Percentiles rank a stretch among this genome's conserved stretches.
Evolutionary conservation across 2,329 filamentous ascomycete species (phyloP).

Genomic region (Fusarium austroafricanum): DNA sequence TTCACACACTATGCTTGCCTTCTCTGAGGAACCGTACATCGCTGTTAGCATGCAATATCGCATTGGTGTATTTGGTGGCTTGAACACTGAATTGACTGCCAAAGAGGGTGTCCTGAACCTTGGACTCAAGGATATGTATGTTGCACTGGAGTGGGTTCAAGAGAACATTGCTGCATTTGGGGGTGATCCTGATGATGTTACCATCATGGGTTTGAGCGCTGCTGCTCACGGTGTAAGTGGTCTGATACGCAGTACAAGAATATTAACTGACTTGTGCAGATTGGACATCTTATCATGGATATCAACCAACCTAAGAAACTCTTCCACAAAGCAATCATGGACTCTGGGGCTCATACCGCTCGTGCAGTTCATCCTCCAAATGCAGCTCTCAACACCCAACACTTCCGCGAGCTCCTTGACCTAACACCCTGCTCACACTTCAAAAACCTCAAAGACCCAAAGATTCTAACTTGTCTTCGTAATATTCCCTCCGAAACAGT

Average conservation of each 20-base stretch:
- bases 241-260: fast-evolving
- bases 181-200: slow-evolving; percentile 60
- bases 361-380: slow-evolving; percentile 45
- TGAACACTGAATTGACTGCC: slow-evolving; percentile 62
- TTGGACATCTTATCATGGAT: slow-evolving; percentile 50
- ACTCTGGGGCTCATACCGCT: slow-evolving; percentile 49
- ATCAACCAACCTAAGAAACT: slow-evolving; percentile 48
- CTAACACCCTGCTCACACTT: slow-evolving; percentile 45
- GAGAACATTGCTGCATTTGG: slow-evolving; percentile 64
- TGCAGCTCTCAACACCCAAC: slow-evolving; percentile 44
- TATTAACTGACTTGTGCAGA: slow-evolving; percentile 22
- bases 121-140: slow-evolving; percentile 62
- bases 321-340: slow-evolving; percentile 50
- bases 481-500: slow-evolving; percentile 42
- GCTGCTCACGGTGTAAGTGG: slow-evolving; percentile 49
- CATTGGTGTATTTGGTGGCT: slow-evolving; percentile 69
- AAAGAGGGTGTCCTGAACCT: slow-evolving; percentile 66
- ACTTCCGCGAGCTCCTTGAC: slow-evolving; percentile 48
- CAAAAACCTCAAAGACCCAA: slow-evolving; percentile 41
- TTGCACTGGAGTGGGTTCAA: slow-evolving; percentile 62
- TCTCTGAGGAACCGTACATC: slow-evolving; percentile 59
- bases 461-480: slow-evolving; percentile 45
- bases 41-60: slow-evolving; percentile 60
- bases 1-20: slow-evolving; percentile 61
- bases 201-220: slow-evolving; percentile 58